Conservation (phyloP, 306 rosid species). For the Prunus mira region DNA sequence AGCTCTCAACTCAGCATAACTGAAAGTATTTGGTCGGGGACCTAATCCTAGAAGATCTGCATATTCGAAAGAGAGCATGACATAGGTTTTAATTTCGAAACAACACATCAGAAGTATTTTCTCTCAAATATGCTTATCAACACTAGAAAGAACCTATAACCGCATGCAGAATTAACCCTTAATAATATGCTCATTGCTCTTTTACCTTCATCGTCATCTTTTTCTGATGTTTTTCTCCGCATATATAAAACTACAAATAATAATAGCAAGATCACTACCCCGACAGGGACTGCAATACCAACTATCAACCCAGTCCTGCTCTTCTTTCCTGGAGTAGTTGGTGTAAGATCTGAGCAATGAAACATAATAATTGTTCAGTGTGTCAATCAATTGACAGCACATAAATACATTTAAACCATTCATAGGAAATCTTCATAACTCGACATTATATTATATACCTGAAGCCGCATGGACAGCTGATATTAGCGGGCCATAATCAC, state of each 20-base stretch:
- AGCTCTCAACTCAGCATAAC: too few species aligned
- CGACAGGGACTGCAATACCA: constrained; percentile 10
- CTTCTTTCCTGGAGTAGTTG: constrained; percentile 9
- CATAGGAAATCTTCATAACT: background rate
- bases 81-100: too few species aligned
- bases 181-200: too few species aligned
- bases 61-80: too few species aligned
- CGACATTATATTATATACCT: background rate
- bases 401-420: background rate
- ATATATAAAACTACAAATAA: constrained; percentile 1
- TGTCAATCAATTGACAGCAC: background rate
- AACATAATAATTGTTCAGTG: background rate
- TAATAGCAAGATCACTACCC: constrained; percentile 8
- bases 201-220: constrained; percentile 17
- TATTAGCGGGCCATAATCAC: constrained; percentile 13
- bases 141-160: too few species aligned
- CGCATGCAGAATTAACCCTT: background rate
- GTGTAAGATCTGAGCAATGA: constrained; percentile 4
- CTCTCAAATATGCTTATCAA: too few species aligned
- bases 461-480: constrained; percentile 13
- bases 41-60: too few species aligned
- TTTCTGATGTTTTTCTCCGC: background rate
- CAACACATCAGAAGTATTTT: background rate
- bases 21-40: too few species aligned
- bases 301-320: constrained; percentile 13